These are phyloP conservation scores for Serpula lacrymans DNA, from an alignment of 768 basidiomycete genomes.

Conservation along the genomic window DNA sequence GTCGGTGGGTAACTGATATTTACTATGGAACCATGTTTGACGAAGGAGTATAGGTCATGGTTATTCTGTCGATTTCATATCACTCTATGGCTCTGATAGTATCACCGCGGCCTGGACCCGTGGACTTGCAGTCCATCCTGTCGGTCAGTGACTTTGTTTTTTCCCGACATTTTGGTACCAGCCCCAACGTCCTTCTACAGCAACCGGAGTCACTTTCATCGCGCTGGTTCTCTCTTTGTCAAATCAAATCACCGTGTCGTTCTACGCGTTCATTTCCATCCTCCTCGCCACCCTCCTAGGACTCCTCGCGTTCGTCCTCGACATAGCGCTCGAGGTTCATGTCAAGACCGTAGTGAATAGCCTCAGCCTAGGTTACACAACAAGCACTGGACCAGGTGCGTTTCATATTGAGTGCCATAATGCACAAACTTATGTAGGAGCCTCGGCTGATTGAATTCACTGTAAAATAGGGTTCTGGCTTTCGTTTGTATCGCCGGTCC, in stretches of 20 bases:
- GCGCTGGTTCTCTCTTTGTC: constrained; percentile 64
- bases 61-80: constrained; percentile 46
- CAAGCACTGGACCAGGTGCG: constrained; percentile 63
- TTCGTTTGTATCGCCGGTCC: constrained; percentile 62
- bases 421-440: neutral
- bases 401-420: constrained; percentile 6
- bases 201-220: constrained; percentile 56
- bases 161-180: neutral
- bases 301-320: constrained; percentile 70
- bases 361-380: constrained; percentile 42
- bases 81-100: constrained; percentile 32
- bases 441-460: constrained; percentile 1
- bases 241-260: constrained; percentile 43
- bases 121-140: constrained; percentile 71
- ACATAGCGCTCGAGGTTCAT: constrained; percentile 68
- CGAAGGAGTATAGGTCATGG: constrained; percentile 43
- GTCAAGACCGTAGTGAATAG: constrained; percentile 56
- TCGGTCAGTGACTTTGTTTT: constrained; percentile 53
- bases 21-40: constrained; percentile 1
- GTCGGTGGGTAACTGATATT: constrained; percentile 32
- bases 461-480: constrained; percentile 65
- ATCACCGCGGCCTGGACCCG: constrained; percentile 65
- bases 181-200: constrained; percentile 18
- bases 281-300: constrained; percentile 69
- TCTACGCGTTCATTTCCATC: constrained; percentile 45